Base-by-base conservation (phyloP, 768 basidiomycete species). In the Tephrocybe sp. region DNA sequence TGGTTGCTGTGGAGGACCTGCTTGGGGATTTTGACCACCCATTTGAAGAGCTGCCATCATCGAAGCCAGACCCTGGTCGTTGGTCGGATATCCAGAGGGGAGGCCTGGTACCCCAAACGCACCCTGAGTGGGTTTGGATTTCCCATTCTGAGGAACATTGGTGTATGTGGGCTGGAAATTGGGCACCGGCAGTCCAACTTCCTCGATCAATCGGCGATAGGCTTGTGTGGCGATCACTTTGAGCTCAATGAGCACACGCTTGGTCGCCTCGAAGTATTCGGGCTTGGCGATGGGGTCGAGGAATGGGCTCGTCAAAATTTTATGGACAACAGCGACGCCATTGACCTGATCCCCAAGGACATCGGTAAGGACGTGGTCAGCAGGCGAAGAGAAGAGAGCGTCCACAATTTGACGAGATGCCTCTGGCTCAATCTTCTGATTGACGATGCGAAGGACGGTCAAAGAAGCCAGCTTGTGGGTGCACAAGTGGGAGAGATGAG, bases 391-490 rank as follows among this genome's bases (percentile, higher is more conserved):
- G 76, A 98, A 97, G 57, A 99, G 72, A 1, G 93, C 89, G 44
- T 93, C 86, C 52, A 96, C 85, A 47, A 98, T 86, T 58, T 90
- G 87, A 42, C 74, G 77, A 17, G 92, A 90, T 12, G 97, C 96
- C 37, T 90, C 83, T 0, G 89, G 86, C 65, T 98, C 97, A 21
- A 88, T 86, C 70, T 91, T 93, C 71, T 99, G 97, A 65, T 98
- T 98, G 68, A 98, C 88, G 60, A 99, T 93, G 65, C 95, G 81
- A 57, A 99, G 77, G 34, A 98, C 93, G 1, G 94, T 96, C 58
- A 95, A 77, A 2, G 94, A 97, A 0, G 97, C 96, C 61, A 99
- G 70, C 70, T 98, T 98, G 76, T 99, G 97, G 3, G 93, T 97
- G 75, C 95, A 98, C 51, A 98, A 79, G 68, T 98, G 95, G 3